A percentile compares a stretch with the other conserved stretches of the same genome.
Evolutionary conservation across 2,329 filamentous ascomycete species (phyloP).

Genomic region (Aureobasidium uvarum): DNA sequence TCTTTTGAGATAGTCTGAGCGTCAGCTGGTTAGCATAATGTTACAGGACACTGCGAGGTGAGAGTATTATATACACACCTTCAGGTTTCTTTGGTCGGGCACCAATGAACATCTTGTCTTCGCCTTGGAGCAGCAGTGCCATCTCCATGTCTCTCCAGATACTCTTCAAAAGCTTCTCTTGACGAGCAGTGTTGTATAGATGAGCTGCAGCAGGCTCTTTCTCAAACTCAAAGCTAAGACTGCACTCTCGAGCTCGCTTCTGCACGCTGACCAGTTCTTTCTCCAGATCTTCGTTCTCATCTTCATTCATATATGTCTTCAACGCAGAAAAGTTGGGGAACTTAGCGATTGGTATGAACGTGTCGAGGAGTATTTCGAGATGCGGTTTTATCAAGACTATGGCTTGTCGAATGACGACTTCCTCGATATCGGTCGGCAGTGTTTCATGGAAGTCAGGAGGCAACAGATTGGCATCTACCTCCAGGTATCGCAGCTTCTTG

Average conservation of each 20-base stretch:
- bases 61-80: not conserved
- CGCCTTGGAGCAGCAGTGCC: not conserved
- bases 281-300: not conserved
- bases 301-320: not conserved
- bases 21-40: not conserved
- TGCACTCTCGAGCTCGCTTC: not conserved
- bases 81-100: not conserved
- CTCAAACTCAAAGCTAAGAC: not conserved
- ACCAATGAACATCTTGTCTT: not conserved
- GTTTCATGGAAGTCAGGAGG: not conserved
- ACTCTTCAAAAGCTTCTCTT: not conserved
- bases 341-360: not conserved
- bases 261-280: not conserved
- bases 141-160: constrained; percentile 7
- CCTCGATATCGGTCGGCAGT: not conserved
- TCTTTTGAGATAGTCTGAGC: constrained; percentile 1
- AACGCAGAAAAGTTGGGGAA: not conserved
- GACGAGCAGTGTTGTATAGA: not conserved
- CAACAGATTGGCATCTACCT: not conserved
- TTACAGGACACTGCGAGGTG: not conserved
- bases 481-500: not conserved
- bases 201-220: not conserved
- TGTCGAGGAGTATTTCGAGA: not conserved
- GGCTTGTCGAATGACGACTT: not conserved
- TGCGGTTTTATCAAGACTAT: not conserved